Conservation (phyloP, 1,284 basidiomycete species). For the Trichosporon inkin region DNA sequence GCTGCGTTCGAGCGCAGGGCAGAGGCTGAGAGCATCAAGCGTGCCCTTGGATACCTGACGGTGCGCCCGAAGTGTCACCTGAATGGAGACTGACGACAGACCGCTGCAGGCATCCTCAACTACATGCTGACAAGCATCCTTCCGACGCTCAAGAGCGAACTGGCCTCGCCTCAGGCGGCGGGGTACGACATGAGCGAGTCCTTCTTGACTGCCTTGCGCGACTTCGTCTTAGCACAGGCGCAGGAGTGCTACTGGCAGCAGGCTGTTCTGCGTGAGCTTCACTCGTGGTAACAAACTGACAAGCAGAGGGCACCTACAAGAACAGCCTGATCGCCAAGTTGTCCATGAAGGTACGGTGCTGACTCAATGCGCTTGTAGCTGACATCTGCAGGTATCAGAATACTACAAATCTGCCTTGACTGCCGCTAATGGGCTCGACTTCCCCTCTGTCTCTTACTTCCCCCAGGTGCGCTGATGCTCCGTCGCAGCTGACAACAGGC, state of each 20-base stretch:
- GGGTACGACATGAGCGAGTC: conserved; percentile 61
- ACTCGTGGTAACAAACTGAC: conserved; percentile 13
- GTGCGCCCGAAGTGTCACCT: conserved; percentile 51
- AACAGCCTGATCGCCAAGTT: conserved; percentile 83
- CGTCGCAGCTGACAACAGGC: conserved; percentile 53
- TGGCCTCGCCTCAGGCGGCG: conserved; percentile 46
- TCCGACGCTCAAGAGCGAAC: conserved; percentile 58
- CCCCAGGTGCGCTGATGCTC: conserved; percentile 40
- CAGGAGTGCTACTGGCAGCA: conserved; percentile 97
- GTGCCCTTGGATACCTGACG: conserved; percentile 67
- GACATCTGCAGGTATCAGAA: conserved; percentile 58
- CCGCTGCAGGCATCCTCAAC: conserved; percentile 69
- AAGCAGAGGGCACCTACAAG: conserved; percentile 64
- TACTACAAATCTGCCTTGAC: conserved; percentile 62
- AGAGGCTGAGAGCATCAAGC: conserved; percentile 66
- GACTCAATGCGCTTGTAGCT: neutral
- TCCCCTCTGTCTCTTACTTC: conserved; percentile 45
- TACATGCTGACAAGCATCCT: conserved; percentile 61
- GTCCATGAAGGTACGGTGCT: conserved; percentile 61
- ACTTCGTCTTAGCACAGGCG: conserved; percentile 85
- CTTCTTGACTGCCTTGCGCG: conserved; percentile 64
- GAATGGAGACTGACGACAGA: conserved; percentile 51
- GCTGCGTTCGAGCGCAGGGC: conserved; percentile 59
- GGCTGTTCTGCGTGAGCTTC: conserved; percentile 67
- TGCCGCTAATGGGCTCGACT: conserved; percentile 57